Conservation (phyloP, 1,284 basidiomycete genomes). For the Mycena citricolor region DNA sequence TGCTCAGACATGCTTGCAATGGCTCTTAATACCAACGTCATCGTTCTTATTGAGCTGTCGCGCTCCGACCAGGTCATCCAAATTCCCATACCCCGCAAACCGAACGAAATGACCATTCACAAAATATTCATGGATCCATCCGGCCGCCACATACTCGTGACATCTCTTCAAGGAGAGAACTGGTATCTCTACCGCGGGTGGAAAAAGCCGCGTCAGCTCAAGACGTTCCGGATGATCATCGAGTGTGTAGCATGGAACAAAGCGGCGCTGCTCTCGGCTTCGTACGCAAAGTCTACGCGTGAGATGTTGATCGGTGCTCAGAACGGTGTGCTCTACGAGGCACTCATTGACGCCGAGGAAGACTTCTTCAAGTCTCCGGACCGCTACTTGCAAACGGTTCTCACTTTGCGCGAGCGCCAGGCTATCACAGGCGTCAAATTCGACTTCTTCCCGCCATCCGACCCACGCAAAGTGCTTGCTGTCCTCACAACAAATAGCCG, state of each 20-base stretch:
- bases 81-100: constrained; percentile 73
- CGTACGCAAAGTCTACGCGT: constrained; percentile 70
- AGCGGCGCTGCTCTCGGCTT: constrained; percentile 63
- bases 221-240: constrained; percentile 84
- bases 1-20: constrained; percentile 86
- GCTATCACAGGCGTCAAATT: constrained; percentile 83
- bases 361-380: constrained; percentile 92
- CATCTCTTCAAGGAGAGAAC: constrained; percentile 87
- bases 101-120: constrained; percentile 67
- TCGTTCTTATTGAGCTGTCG: constrained; percentile 84
- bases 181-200: constrained; percentile 86
- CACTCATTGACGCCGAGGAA: constrained; percentile 81
- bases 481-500: constrained; percentile 85
- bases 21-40: constrained; percentile 73
- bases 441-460: constrained; percentile 67
- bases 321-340: constrained; percentile 84
- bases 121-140: constrained; percentile 91
- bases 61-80: constrained; percentile 80
- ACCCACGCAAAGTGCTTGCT: constrained; percentile 65
- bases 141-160: constrained; percentile 85
- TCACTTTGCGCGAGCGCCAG: constrained; percentile 75
- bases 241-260: constrained; percentile 95
- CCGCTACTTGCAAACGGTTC: constrained; percentile 78
- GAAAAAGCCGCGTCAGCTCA: constrained; percentile 78
- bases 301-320: constrained; percentile 90